Base-by-base conservation (phyloP, 2,329 filamentous ascomycete species). In the Epichloe glyceriae region DNA sequence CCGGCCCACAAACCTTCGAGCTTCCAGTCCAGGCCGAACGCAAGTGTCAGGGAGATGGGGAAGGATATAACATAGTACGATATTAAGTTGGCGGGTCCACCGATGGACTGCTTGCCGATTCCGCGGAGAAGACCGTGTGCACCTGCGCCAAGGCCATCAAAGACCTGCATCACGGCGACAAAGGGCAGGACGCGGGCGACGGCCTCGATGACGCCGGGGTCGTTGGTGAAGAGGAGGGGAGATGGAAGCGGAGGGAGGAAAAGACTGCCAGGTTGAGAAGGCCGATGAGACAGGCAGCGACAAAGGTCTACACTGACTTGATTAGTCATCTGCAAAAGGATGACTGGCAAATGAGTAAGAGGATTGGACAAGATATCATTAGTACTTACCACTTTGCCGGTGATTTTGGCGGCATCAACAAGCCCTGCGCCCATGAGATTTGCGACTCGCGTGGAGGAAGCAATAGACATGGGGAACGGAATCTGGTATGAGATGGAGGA, bases 351-450 rank as follows among this genome's bases (percentile, higher is more conserved):
- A 5, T 4, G 22, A 17, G 10, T n/a, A 10, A 10, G 26, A 15
- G 20, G 20, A 22, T 22, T 17, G 30, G 4, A 19, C 14, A 22
- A 17, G 8, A 12, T 4, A n/a, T n/a, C 30, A n/a, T n/a, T 20
- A 42, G 7, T 43, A 70, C 73, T 60, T 62, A 77, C 83, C 51
- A 95, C 89, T 65, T 79, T 83, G n/a, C 85, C 86, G 0, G 85
- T 85, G 3, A 80, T 85, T 62, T 83, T 88, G 15, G 90, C 90
- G 0, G 90, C 86, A 44, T 83, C 82, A 2, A 87, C 82, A 11
- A 96, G 75, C 1, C 83, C 85, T 0, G 91, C 90, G 8, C 91
- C 93, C 54, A 97, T 94, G 35, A 97, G 71, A 60, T 96, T 97
- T 17, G 90, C 91, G 14, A 96, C 81, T 1, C 91, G 83, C 0